Evolutionary conservation across 257 asterid species (phyloP).

Genomic region (Lantana camara): DNA sequence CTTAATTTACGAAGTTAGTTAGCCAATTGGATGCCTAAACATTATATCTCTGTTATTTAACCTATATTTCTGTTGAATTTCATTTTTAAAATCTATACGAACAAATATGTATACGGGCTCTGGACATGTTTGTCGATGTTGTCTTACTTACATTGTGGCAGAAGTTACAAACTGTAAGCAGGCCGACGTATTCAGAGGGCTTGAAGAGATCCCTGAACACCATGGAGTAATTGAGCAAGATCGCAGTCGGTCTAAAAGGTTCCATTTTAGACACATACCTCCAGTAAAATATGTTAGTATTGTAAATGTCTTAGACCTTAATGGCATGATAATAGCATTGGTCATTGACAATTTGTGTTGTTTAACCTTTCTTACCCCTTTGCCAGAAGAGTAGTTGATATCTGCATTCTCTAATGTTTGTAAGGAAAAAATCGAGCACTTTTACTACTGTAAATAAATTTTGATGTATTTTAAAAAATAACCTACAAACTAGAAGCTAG

Average conservation of each 20-base stretch:
- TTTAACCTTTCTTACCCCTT: conserved; percentile 10
- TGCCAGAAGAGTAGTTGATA: background rate
- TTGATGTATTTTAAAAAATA: too few species aligned
- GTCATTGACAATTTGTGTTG: background rate
- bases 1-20: conserved; percentile 5
- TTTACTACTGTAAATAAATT: too few species aligned
- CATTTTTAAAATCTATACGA: conserved; percentile 13
- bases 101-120: conserved; percentile 40
- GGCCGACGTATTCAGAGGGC: conserved; percentile 79
- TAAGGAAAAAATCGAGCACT: too few species aligned
- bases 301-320: conserved; percentile 10
- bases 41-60: conserved; percentile 3
- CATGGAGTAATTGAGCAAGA: conserved; percentile 95
- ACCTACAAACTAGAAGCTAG: too few species aligned
- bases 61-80: background rate
- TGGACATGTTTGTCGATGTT: conserved; percentile 74
- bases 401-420: background rate
- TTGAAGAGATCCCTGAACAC: conserved; percentile 87
- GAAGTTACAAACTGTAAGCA: conserved; percentile 95
- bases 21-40: conserved; percentile 17
- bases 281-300: conserved; percentile 17
- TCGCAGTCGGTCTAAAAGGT: conserved; percentile 89
- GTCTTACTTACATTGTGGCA: conserved; percentile 98
- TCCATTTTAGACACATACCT: conserved; percentile 25
- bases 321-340: background rate